phyloP scores from a whole-genome alignment of 495 filamentous ascomycete genomes.

The Hypoxylon trugodes region DNA sequence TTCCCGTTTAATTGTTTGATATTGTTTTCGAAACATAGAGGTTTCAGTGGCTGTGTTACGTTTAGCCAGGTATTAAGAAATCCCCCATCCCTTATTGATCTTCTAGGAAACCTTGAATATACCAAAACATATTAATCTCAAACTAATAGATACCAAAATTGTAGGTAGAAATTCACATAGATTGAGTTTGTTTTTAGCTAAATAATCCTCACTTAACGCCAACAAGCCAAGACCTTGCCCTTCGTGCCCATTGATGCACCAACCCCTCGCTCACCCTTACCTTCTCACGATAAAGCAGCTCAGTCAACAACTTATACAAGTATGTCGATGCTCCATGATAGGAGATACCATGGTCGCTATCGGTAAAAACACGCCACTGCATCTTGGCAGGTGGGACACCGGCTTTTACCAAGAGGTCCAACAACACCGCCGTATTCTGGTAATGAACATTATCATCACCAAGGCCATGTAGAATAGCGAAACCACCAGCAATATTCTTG shows the following conservation, averaged over 20 bases:
- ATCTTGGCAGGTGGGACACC: conserved; percentile 62
- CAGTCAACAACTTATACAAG: conserved; percentile 62
- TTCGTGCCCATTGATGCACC: conserved; percentile 56
- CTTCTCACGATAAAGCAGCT: conserved; percentile 59
- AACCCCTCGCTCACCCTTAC: conserved; percentile 41
- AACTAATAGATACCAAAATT: too few relatives aligned
- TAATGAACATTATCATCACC: conserved; percentile 71
- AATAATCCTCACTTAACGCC: neutral
- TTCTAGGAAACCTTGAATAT: too few relatives aligned
- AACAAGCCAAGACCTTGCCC: conserved; percentile 17
- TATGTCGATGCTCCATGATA: conserved; percentile 56
- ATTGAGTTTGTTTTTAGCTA: neutral
- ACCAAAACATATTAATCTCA: neutral
- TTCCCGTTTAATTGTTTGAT: too few relatives aligned
- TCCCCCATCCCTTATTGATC: too few relatives aligned
- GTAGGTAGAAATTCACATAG: too few relatives aligned
- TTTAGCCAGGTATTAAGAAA: too few relatives aligned
- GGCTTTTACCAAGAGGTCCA: conserved; percentile 59
- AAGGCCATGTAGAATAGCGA: conserved; percentile 64
- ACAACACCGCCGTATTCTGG: conserved; percentile 61
- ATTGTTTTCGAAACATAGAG: too few relatives aligned
- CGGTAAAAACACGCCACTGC: conserved; percentile 61
- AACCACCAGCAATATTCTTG: conserved; percentile 59
- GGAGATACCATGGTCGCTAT: conserved; percentile 61
- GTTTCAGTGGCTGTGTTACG: too few relatives aligned